These are phyloP conservation scores for Mitragyna speciosa DNA, from an alignment of 257 asterid species.

Conservation along the genomic window DNA sequence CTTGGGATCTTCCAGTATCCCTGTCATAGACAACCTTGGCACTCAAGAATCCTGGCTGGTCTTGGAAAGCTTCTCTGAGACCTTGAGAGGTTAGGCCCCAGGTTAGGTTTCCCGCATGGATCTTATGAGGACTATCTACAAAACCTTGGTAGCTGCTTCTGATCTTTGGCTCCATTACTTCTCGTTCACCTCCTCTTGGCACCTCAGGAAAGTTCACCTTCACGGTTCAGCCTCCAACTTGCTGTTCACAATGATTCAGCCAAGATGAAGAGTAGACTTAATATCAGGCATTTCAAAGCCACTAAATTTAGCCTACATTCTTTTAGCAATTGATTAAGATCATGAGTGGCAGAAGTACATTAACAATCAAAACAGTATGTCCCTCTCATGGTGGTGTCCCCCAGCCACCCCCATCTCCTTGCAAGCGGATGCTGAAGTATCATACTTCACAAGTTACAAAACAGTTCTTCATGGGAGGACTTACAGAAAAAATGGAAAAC, in stretches of 20 bases:
- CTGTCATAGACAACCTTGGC: conserved; percentile 78
- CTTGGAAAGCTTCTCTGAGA: conserved; percentile 65
- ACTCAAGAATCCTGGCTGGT: conserved; percentile 68
- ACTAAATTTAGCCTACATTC: neutral
- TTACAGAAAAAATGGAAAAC: neutral
- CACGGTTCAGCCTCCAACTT: conserved; percentile 80
- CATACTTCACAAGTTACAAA: neutral
- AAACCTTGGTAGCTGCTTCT: conserved; percentile 67
- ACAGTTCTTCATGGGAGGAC: neutral
- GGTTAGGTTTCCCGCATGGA: conserved; percentile 81
- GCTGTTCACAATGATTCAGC: conserved; percentile 37
- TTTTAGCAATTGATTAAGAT: neutral
- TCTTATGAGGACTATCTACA: conserved; percentile 71
- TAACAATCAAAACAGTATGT: neutral
- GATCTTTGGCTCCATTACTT: conserved; percentile 63
- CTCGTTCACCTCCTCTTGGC: conserved; percentile 90
- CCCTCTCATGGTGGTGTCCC: neutral
- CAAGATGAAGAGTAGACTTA: neutral
- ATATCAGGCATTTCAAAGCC: neutral
- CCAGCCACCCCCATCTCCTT: neutral
- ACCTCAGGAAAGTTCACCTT: conserved; percentile 96
- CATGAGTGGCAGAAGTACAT: neutral
- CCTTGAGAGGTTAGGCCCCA: conserved; percentile 80
- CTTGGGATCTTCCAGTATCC: conserved; percentile 77
- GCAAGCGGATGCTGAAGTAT: neutral